A percentile compares a stretch with the other conserved stretches of the same genome.
phyloP scores from a whole-genome alignment of 2,329 filamentous ascomycete genomes.

The Calonectria multiphialidica region DNA sequence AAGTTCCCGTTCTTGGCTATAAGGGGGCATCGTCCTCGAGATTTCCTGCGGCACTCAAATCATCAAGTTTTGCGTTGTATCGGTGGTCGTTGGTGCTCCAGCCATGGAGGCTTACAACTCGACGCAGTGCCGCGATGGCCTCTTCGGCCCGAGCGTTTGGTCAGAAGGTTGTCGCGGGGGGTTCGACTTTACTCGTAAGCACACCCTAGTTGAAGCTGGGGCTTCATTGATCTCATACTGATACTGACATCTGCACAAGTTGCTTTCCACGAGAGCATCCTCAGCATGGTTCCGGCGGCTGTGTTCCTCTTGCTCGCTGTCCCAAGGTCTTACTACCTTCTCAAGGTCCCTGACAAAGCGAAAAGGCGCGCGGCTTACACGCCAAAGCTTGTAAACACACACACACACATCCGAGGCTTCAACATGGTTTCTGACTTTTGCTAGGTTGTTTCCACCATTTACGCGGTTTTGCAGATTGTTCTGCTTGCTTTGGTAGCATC shows the following conservation, averaged over 20 bases:
- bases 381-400: constrained; percentile 40
- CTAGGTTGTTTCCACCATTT: constrained; percentile 40
- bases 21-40: neutral
- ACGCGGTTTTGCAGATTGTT: constrained; percentile 41
- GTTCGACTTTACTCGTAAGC: constrained; percentile 48
- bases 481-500: constrained; percentile 43
- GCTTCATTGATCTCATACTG: constrained; percentile 3
- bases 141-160: constrained; percentile 46
- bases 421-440: neutral
- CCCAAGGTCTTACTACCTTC: constrained; percentile 40
- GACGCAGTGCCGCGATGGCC: constrained; percentile 43
- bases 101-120: constrained; percentile 40
- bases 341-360: constrained; percentile 38
- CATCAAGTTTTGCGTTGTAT: neutral
- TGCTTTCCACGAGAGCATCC: constrained; percentile 46
- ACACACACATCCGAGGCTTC: neutral
- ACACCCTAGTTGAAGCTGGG: neutral
- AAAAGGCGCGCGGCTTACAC: constrained; percentile 43
- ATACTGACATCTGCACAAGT: constrained; percentile 36
- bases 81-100: neutral
- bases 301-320: constrained; percentile 40
- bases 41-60: neutral
- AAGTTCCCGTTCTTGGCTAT: neutral
- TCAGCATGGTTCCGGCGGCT: constrained; percentile 39
- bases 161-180: constrained; percentile 46